Conservation (phyloP, 305 asterid species). For the Plantago coronopus region DNA sequence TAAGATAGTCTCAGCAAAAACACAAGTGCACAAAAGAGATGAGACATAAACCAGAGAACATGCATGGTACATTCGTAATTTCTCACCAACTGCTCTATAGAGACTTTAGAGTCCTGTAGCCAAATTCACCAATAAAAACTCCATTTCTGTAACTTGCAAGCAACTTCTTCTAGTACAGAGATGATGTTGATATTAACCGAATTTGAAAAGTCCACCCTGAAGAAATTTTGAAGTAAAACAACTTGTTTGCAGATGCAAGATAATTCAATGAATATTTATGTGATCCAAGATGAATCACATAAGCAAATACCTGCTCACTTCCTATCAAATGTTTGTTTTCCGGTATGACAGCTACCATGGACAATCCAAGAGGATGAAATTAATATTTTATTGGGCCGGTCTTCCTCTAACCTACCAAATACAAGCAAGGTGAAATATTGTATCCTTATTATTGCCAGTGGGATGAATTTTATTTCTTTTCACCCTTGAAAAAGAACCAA, state of each 20-base stretch:
- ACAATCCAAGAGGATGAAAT: background rate
- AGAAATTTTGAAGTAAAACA: background rate
- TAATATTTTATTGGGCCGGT: no score
- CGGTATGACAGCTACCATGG: background rate
- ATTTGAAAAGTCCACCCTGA: constrained; percentile 8
- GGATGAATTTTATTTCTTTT: no score
- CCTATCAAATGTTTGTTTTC: background rate
- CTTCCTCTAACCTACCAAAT: background rate
- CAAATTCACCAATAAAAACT: constrained; percentile 1
- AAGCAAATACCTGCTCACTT: no score
- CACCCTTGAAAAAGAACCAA: no score
- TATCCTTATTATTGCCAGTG: background rate
- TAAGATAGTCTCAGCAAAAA: background rate
- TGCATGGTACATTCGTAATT: constrained; percentile 14
- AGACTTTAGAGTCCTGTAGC: background rate
- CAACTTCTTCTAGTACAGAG: background rate
- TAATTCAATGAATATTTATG: no score
- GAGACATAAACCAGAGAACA: constrained; percentile 1
- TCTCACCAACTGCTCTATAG: background rate
- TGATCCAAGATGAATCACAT: no score
- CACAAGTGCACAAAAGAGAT: background rate
- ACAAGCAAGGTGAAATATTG: background rate
- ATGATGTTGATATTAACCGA: constrained; percentile 1
- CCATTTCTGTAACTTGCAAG: background rate
- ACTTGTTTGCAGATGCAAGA: no score